A percentile compares a stretch with the other conserved stretches of the same genome.
Evolutionary conservation across 2,329 filamentous ascomycete species (phyloP).

Genomic region (Alternaria atra): DNA sequence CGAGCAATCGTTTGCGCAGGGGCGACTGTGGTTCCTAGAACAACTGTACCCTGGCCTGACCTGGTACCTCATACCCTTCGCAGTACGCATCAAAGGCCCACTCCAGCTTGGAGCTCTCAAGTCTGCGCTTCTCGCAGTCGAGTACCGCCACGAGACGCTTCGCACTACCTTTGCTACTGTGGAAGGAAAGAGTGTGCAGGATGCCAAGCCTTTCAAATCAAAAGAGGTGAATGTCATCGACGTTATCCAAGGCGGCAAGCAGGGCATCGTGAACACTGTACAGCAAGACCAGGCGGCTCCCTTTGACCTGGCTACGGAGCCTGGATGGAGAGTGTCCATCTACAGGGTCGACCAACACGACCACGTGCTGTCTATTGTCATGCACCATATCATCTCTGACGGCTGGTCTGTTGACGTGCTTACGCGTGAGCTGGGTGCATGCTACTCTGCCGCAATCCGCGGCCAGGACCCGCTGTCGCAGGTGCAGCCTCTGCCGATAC

Average conservation of each 20-base stretch:
- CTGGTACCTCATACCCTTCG: slow-evolving; percentile 6
- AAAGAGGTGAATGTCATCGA: no score
- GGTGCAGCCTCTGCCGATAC: not conserved
- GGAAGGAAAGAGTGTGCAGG: no score
- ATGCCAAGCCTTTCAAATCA: no score
- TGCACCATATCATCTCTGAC: slow-evolving; percentile 22
- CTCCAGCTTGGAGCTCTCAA: slow-evolving; percentile 1
- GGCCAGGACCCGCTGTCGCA: not conserved
- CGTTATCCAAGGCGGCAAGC: no score
- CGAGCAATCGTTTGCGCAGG: slow-evolving; percentile 6
- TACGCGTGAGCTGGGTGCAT: not conserved
- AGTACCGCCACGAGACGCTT: slow-evolving; percentile 7
- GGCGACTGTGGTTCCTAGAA: slow-evolving; percentile 11
- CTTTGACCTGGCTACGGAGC: not conserved
- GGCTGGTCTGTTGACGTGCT: slow-evolving; percentile 19
- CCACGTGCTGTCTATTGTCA: slow-evolving; percentile 16
- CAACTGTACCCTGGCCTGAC: slow-evolving; percentile 2
- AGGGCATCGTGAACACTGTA: no score
- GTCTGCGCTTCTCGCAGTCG: not conserved
- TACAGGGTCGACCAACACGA: not conserved
- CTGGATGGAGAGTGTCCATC: slow-evolving; percentile 1
- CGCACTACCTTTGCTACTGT: not conserved
- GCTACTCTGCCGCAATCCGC: not conserved
- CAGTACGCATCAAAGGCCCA: not conserved
- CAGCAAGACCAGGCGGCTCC: not conserved